phyloP scores from a whole-genome alignment of 75 land plant species.

The Gnetum montanum region DNA sequence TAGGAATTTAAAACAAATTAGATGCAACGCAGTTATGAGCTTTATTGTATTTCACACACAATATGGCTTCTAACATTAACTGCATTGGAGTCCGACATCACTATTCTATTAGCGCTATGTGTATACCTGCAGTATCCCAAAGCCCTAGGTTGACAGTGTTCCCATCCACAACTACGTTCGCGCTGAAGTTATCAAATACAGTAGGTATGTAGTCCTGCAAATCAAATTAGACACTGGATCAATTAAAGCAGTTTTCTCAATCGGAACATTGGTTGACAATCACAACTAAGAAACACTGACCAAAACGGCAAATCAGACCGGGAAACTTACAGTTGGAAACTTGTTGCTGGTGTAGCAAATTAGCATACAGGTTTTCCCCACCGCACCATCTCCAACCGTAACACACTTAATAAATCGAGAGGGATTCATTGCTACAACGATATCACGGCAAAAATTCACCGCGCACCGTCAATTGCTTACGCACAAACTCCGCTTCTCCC shows the following conservation, averaged over 20 bases:
- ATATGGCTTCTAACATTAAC: background rate
- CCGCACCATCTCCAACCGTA: constrained; percentile 38
- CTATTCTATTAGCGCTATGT: too few species aligned
- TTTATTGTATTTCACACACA: background rate
- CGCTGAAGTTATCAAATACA: constrained; percentile 54
- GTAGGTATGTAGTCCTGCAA: constrained; percentile 51
- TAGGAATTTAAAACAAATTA: background rate
- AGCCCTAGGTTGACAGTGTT: constrained; percentile 35
- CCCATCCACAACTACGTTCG: constrained; percentile 40
- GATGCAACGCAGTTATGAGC: background rate
- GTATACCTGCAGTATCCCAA: constrained; percentile 63
- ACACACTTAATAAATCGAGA: constrained; percentile 33
- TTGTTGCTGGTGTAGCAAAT: constrained; percentile 48
- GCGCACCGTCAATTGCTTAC: background rate
- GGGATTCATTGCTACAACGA: constrained; percentile 17
- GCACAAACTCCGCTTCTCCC: background rate
- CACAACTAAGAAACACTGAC: background rate
- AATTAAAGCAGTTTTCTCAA: background rate
- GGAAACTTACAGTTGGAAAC: constrained; percentile 24
- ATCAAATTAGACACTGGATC: background rate
- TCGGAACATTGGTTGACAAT: background rate
- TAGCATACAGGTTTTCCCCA: constrained; percentile 39
- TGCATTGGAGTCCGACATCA: background rate
- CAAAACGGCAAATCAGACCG: background rate
- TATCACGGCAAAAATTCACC: background rate